These are phyloP conservation scores for Aegilops umbellulata DNA, from an alignment of 176 grass and related monocot species.

Conservation along the genomic window DNA sequence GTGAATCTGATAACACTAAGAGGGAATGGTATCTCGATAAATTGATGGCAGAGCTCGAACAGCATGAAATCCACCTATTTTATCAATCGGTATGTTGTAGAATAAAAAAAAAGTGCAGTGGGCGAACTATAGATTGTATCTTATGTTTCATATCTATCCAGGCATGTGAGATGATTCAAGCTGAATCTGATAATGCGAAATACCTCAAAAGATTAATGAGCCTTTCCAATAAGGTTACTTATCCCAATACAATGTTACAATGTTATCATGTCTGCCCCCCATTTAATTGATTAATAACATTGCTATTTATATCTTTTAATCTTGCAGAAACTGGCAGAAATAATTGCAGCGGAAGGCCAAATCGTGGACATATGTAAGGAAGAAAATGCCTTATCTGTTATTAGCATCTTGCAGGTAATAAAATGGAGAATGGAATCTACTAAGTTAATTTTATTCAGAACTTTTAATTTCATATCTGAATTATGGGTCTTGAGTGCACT, in stretches of 20 bases:
- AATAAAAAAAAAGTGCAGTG: not conserved
- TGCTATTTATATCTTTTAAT: not conserved
- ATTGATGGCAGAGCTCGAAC: no score
- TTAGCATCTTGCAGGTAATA: slow-evolving; percentile 89
- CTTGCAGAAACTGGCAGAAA: slow-evolving; percentile 86
- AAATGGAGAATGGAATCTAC: slow-evolving; percentile 28
- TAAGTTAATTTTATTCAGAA: not conserved
- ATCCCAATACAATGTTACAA: not conserved
- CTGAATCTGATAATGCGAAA: slow-evolving; percentile 67
- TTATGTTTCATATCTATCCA: slow-evolving; percentile 9
- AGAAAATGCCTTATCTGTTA: slow-evolving; percentile 76
- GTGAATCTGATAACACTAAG: no score
- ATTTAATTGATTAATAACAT: slow-evolving; percentile 4
- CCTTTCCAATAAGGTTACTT: slow-evolving; percentile 75
- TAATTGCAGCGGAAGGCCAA: slow-evolving; percentile 74
- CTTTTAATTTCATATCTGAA: not conserved
- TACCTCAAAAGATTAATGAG: slow-evolving; percentile 85
- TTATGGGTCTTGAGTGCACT: not conserved
- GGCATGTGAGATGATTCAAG: slow-evolving; percentile 89
- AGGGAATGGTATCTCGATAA: no score
- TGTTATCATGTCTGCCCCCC: not conserved
- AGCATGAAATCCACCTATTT: slow-evolving; percentile 28
- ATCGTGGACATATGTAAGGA: slow-evolving; percentile 81
- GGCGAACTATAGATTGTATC: not conserved
- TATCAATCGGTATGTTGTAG: slow-evolving; percentile 74